A percentile compares a stretch with the other conserved stretches of the same genome.
Conservation (phyloP, 352 stramenopile species). For the Aphanomyces astaci region DNA sequence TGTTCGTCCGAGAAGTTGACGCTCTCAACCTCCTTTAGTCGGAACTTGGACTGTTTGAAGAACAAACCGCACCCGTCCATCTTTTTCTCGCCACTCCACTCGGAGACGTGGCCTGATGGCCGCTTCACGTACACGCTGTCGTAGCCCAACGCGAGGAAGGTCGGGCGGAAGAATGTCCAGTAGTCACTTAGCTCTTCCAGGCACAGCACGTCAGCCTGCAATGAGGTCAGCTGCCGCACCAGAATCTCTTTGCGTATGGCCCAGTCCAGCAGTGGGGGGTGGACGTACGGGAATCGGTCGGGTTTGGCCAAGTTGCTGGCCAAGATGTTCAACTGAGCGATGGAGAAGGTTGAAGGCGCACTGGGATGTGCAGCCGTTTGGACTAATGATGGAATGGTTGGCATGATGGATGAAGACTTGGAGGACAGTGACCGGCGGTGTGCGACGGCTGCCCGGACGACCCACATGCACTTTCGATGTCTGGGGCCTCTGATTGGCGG, state of each 20-base stretch:
- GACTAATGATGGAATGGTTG: background rate
- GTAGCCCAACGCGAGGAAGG: conserved; percentile 64
- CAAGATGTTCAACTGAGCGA: conserved; percentile 67
- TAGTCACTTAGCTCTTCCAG: conserved; percentile 84
- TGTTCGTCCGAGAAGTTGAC: conserved; percentile 83
- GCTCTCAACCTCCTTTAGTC: conserved; percentile 76
- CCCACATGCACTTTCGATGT: background rate
- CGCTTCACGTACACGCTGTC: conserved; percentile 82
- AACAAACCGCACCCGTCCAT: conserved; percentile 84
- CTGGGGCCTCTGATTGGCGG: background rate
- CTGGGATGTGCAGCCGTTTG: background rate
- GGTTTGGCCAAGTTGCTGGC: conserved; percentile 77
- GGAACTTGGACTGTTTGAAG: conserved; percentile 78
- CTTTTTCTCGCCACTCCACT: conserved; percentile 83
- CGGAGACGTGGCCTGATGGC: conserved; percentile 75
- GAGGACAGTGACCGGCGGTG: background rate
- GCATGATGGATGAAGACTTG: background rate
- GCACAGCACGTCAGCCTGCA: conserved; percentile 76
- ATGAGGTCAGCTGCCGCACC: conserved; percentile 57
- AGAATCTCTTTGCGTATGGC: conserved; percentile 72
- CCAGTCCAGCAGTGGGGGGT: conserved; percentile 74
- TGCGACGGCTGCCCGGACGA: background rate
- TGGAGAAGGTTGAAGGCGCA: conserved; percentile 3
- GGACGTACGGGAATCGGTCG: conserved; percentile 82
- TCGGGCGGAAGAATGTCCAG: conserved; percentile 82